Evolutionary conservation across 192 early-diverging fungal species (phyloP).

Genomic region (Pecoramyces ruminantium): DNA sequence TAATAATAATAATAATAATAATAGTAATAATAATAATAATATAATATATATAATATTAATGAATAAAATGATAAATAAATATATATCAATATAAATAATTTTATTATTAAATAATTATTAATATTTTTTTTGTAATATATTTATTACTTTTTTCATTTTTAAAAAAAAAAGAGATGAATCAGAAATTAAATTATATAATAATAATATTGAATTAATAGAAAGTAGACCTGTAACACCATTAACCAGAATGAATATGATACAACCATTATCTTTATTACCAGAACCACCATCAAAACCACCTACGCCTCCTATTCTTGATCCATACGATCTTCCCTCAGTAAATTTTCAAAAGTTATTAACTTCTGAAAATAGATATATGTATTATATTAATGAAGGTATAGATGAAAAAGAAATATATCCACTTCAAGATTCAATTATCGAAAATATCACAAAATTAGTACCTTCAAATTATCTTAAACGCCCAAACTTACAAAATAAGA

Average conservation of each 20-base stretch:
- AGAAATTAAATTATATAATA: background rate
- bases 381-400: constrained; percentile 25
- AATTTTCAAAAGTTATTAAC: constrained; percentile 31
- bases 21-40: too few relatives aligned
- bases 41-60: too few relatives aligned
- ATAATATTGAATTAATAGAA: background rate
- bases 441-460: constrained; percentile 9
- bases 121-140: too few relatives aligned
- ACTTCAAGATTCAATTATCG: constrained; percentile 14
- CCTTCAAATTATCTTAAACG: constrained; percentile 8
- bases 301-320: constrained; percentile 17
- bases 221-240: background rate
- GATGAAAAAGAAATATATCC: constrained; percentile 17
- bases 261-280: background rate
- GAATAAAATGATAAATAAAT: too few relatives aligned
- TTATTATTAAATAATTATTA: too few relatives aligned
- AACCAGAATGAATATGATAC: background rate
- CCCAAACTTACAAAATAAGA: background rate
- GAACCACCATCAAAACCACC: background rate
- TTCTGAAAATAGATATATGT: constrained; percentile 33
- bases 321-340: constrained; percentile 22
- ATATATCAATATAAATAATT: too few relatives aligned
- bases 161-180: too few relatives aligned
- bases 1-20: too few relatives aligned
- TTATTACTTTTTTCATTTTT: too few relatives aligned